Evolutionary conservation across 2,329 filamentous ascomycete genomes (phyloP).

Genomic region (Fusarium dlaminii): DNA sequence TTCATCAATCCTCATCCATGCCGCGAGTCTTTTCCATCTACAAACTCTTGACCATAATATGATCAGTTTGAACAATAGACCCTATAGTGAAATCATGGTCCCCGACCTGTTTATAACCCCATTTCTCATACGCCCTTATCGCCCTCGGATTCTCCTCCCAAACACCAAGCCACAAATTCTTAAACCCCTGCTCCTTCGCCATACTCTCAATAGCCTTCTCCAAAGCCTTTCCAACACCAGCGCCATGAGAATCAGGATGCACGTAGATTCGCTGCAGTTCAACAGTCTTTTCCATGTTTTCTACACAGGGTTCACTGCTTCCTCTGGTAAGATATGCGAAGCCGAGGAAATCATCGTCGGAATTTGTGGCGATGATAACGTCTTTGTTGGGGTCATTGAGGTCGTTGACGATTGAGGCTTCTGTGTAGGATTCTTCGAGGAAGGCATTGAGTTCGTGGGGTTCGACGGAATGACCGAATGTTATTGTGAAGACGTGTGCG

Average conservation of each 20-base stretch:
- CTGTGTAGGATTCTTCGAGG: conserved; percentile 50
- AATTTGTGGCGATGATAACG: conserved; percentile 36
- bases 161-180: conserved; percentile 57
- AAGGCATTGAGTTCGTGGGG: conserved; percentile 50
- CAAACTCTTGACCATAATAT: conserved; percentile 51
- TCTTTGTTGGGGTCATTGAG: conserved; percentile 40
- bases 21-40: background rate
- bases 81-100: conserved; percentile 55
- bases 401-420: conserved; percentile 44
- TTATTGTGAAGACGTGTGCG: conserved; percentile 48
- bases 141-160: conserved; percentile 58
- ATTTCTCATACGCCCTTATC: conserved; percentile 51
- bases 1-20: too few relatives aligned
- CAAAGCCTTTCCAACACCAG: conserved; percentile 51
- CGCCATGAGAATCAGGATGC: conserved; percentile 46
- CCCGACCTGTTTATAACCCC: conserved; percentile 53
- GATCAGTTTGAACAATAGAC: conserved; percentile 52
- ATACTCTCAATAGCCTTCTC: conserved; percentile 43
- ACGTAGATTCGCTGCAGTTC: conserved; percentile 59
- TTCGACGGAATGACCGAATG: conserved; percentile 55
- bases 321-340: conserved; percentile 53
- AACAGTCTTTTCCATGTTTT: conserved; percentile 41
- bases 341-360: conserved; percentile 45
- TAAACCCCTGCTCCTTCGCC: conserved; percentile 50
- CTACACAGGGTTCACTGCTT: conserved; percentile 51